Evolutionary conservation across 2,329 filamentous ascomycete genomes (phyloP), one percentile per base, ranked within the genome.

Genomic region (Diatrype stigma): DNA sequence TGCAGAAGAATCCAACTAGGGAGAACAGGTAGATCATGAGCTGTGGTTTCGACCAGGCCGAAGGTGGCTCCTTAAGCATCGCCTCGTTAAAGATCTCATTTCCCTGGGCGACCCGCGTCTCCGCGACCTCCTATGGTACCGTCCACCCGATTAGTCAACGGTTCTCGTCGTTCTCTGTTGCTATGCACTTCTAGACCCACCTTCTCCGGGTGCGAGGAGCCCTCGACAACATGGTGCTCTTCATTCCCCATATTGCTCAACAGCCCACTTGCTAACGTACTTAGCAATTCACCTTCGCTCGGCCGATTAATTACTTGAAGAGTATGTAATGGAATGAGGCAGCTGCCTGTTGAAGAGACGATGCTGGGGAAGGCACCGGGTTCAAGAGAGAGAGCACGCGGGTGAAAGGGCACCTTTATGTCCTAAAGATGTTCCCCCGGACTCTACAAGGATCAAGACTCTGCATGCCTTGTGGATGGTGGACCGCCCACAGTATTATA

Each of bases 71-170:
- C 65, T 77, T 75, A 60, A 79, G 61, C 64, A 77, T 70, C 21
- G 80, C 80, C 64, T 82, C 75, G 56, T 77, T 73, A 65, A 75
- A 81, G 46, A 78, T 77, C 56, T 79, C 76, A 56, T 74, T 75
- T 53, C 79, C 79, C 22, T 61, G 69, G 58, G 81, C 69, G 51
- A 77, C 68, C 57, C 73, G 77, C 57, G 73, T 64, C 50, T 70
- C 62, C 34, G 63, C 63, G 22, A 56, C 53, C 45, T 60, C 52
- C 55, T 59, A 16, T 22, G n/a, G n/a, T n/a, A n/a, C n/a, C n/a
- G 14, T 34, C 30, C 7, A 34, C 30, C 30, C 7, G 14, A 34
- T 14, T 7, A 7, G 30, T 34, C 30, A 34, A 14, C 30, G 30
- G 14, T 14, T 34, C 14, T n/a, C n/a, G n/a, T n/a, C n/a, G n/a